Evolutionary conservation across 1,284 basidiomycete genomes (phyloP).

Genomic region (Marasmius oreades): DNA sequence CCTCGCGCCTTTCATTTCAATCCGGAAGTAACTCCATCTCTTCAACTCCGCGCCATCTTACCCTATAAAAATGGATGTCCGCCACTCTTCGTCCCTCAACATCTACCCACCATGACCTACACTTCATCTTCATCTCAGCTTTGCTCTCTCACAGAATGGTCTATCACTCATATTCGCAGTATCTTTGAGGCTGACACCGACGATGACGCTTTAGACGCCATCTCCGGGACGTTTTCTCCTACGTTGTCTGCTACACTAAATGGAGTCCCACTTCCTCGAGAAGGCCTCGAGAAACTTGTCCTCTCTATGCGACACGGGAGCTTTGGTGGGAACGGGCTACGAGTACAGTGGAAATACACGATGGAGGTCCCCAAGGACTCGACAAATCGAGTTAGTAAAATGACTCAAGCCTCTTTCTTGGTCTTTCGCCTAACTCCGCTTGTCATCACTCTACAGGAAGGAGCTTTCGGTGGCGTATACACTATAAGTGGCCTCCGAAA

Average conservation of each 20-base stretch:
- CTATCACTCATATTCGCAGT: slow-evolving; percentile 42
- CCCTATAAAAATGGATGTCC: too few relatives aligned
- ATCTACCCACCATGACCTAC: neutral
- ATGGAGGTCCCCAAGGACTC: slow-evolving; percentile 41
- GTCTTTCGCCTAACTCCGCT: slow-evolving; percentile 3
- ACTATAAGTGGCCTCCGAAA: slow-evolving; percentile 47
- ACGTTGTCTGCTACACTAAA: slow-evolving; percentile 41
- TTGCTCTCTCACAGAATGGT: slow-evolving; percentile 50
- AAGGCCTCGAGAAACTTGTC: slow-evolving; percentile 42
- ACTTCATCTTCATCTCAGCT: slow-evolving; percentile 20
- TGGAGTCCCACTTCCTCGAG: slow-evolving; percentile 37
- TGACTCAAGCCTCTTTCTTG: slow-evolving; percentile 1
- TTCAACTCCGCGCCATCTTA: too few relatives aligned
- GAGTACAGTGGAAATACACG: slow-evolving; percentile 46
- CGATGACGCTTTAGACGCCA: slow-evolving; percentile 38
- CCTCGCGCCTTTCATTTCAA: too few relatives aligned
- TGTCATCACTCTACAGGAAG: slow-evolving; percentile 31
- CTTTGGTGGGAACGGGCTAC: slow-evolving; percentile 34
- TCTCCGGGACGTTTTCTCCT: slow-evolving; percentile 44
- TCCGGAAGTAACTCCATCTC: too few relatives aligned
- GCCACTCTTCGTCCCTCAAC: too few relatives aligned
- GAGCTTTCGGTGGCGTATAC: slow-evolving; percentile 49
- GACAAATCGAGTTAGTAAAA: slow-evolving; percentile 38
- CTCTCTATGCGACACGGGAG: slow-evolving; percentile 33
- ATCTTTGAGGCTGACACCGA: slow-evolving; percentile 51